A percentile compares a stretch with the other conserved stretches of the same genome.
Evolutionary conservation across 371 early-diverging fungal genomes (phyloP).

Genomic region (Apophysomyces elegans): DNA sequence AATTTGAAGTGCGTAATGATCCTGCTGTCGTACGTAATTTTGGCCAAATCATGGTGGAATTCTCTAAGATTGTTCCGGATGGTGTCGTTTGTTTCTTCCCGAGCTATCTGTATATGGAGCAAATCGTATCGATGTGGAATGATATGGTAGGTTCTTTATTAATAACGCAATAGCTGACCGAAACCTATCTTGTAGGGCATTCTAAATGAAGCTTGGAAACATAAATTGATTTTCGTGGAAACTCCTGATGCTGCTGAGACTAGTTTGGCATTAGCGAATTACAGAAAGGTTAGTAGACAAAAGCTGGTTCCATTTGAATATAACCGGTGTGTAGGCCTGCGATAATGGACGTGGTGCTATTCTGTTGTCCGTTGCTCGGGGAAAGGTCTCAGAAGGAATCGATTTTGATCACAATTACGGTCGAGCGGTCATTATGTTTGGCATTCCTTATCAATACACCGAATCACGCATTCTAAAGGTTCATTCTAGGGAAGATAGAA

Average conservation of each 20-base stretch:
- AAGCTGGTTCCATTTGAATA: not conserved
- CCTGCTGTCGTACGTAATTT: constrained; percentile 99
- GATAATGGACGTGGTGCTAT: constrained; percentile 99
- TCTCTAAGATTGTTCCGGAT: constrained; percentile 96
- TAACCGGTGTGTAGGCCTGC: constrained; percentile 73
- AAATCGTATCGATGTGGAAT: constrained; percentile 98
- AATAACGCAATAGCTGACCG: not conserved
- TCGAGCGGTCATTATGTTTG: constrained; percentile 98
- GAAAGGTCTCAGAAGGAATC: constrained; percentile 99
- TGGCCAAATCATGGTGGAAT: constrained; percentile 97
- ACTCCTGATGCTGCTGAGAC: constrained; percentile 99
- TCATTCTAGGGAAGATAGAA: not conserved
- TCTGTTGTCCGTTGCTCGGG: constrained; percentile 99
- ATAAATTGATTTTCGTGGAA: constrained; percentile 99
- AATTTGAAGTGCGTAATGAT: constrained; percentile 98
- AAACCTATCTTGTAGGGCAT: constrained; percentile 65
- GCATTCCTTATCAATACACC: constrained; percentile 99
- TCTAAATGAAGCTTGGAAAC: constrained; percentile 92
- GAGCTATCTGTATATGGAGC: constrained; percentile 99
- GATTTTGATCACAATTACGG: constrained; percentile 99
- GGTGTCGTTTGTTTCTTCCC: constrained; percentile 99
- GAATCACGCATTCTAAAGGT: constrained; percentile 95
- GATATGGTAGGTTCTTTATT: constrained; percentile 70
- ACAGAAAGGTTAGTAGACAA: constrained; percentile 68
- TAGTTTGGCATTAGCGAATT: constrained; percentile 94